These are phyloP conservation scores for Arthrobotrys sinensis DNA, from an alignment of 2,329 filamentous ascomycete species.

Conservation along the genomic window DNA sequence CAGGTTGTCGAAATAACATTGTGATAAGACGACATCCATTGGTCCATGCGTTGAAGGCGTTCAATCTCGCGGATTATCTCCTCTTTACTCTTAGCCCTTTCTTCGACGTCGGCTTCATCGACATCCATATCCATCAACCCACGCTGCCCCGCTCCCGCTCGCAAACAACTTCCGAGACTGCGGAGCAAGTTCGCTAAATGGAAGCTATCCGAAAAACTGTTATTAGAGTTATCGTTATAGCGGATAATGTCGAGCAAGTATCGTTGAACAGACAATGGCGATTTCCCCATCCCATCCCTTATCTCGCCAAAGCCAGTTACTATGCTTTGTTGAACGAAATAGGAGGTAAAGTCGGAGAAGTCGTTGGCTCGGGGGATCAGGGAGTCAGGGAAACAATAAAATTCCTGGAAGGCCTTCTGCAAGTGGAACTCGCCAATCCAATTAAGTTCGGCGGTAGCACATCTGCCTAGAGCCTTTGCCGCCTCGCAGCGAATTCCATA, in stretches of 20 bases:
- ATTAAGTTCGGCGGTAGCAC: conserved; percentile 79
- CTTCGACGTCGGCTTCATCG: conserved; percentile 68
- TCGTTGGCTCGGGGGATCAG: conserved; percentile 89
- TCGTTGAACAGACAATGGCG: conserved; percentile 82
- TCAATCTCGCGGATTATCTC: conserved; percentile 76
- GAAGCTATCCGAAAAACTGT: conserved; percentile 87
- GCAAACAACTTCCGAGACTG: conserved; percentile 71
- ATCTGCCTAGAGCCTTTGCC: conserved; percentile 80
- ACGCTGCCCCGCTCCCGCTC: conserved; percentile 70
- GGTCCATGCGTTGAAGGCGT: conserved; percentile 77
- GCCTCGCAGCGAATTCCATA: conserved; percentile 92
- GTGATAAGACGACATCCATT: conserved; percentile 78
- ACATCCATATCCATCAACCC: conserved; percentile 68
- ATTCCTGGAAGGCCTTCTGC: conserved; percentile 85
- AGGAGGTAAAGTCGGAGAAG: conserved; percentile 87
- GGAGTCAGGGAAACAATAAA: conserved; percentile 86
- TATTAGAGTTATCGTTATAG: conserved; percentile 95
- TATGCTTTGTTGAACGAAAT: conserved; percentile 87
- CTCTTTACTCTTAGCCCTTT: conserved; percentile 69
- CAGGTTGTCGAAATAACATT: conserved; percentile 74
- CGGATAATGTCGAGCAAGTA: conserved; percentile 91
- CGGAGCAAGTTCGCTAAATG: conserved; percentile 87
- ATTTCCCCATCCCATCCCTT: conserved; percentile 80
- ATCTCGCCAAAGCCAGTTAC: conserved; percentile 84
- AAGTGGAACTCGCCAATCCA: conserved; percentile 88